Evolutionary conservation across 352 stramenopile genomes (phyloP).

Genomic region (Peronospora destructor): DNA sequence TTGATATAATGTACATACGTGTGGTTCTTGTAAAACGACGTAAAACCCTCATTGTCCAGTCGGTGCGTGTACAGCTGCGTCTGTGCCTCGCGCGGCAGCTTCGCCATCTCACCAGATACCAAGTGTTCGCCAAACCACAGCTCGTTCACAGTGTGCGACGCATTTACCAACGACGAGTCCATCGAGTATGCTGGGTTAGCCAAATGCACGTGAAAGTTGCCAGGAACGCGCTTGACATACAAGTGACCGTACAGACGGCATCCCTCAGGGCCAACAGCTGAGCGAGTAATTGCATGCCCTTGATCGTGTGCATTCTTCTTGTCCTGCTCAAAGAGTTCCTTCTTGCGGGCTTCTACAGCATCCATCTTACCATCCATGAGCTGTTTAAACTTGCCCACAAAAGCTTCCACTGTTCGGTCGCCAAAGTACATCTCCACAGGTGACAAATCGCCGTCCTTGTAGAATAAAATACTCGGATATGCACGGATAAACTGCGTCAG

Average conservation of each 20-base stretch:
- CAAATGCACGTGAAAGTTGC: slow-evolving; percentile 98
- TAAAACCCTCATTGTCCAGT: slow-evolving; percentile 89
- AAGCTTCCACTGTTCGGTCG: slow-evolving; percentile 88
- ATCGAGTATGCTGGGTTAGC: slow-evolving; percentile 92
- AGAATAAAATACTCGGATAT: slow-evolving; percentile 95
- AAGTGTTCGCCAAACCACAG: slow-evolving; percentile 91
- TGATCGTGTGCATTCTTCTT: slow-evolving; percentile 73
- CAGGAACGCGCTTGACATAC: slow-evolving; percentile 89
- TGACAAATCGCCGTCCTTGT: slow-evolving; percentile 88
- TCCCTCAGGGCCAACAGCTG: slow-evolving; percentile 56
- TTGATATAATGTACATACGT: slow-evolving; percentile 99
- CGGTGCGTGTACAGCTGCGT: slow-evolving; percentile 90
- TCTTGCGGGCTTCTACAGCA: slow-evolving; percentile 77
- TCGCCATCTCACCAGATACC: slow-evolving; percentile 39
- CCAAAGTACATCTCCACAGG: slow-evolving; percentile 93
- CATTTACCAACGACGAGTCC: slow-evolving; percentile 86
- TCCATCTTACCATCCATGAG: slow-evolving; percentile 73
- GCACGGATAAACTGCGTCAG: slow-evolving; percentile 93
- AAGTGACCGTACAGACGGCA: slow-evolving; percentile 74
- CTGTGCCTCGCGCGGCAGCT: slow-evolving; percentile 85
- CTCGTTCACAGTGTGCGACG: slow-evolving; percentile 94
- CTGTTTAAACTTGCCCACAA: slow-evolving; percentile 89
- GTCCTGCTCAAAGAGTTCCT: slow-evolving; percentile 91
- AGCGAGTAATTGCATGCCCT: slow-evolving; percentile 51
- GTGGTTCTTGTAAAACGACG: slow-evolving; percentile 90